Evolutionary conservation across 2,329 filamentous ascomycete species (phyloP).

Genomic region (Cladosporium colombiae): DNA sequence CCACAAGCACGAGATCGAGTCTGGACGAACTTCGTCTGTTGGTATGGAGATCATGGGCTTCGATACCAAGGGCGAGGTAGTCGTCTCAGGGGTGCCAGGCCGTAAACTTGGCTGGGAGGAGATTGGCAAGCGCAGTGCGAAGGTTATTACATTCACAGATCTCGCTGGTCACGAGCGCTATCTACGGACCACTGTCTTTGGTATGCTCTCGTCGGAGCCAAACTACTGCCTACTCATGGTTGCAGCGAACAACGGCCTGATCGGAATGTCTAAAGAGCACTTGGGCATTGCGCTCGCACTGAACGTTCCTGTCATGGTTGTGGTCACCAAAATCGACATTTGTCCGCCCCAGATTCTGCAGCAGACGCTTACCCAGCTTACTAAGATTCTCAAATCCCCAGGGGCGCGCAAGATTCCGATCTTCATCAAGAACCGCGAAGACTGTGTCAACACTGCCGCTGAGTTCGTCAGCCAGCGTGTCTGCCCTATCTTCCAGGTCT

Average conservation of each 20-base stretch:
- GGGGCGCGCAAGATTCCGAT: conserved; percentile 94
- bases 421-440: conserved; percentile 87
- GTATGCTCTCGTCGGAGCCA: conserved; percentile 87
- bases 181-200: conserved; percentile 93
- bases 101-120: conserved; percentile 95
- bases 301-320: conserved; percentile 96
- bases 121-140: conserved; percentile 89
- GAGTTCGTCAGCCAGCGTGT: conserved; percentile 96
- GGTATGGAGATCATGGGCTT: conserved; percentile 99
- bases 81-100: conserved; percentile 78
- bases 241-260: conserved; percentile 92
- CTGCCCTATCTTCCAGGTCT: conserved; percentile 96
- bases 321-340: conserved; percentile 97
- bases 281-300: conserved; percentile 90
- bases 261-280: conserved; percentile 95
- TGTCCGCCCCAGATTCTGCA: conserved; percentile 93
- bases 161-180: conserved; percentile 95
- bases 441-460: conserved; percentile 91
- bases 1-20: conserved; percentile 97
- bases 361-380: conserved; percentile 89
- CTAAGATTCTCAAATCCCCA: conserved; percentile 88
- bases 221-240: conserved; percentile 99
- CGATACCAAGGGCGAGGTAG: conserved; percentile 79
- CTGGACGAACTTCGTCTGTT: conserved; percentile 90
- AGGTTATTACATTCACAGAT: conserved; percentile 96